Percentiles rank a stretch among this genome's conserved stretches.
These are phyloP conservation scores for Ustilago hordei DNA, from an alignment of 1,284 basidiomycete species.

Conservation along the genomic window DNA sequence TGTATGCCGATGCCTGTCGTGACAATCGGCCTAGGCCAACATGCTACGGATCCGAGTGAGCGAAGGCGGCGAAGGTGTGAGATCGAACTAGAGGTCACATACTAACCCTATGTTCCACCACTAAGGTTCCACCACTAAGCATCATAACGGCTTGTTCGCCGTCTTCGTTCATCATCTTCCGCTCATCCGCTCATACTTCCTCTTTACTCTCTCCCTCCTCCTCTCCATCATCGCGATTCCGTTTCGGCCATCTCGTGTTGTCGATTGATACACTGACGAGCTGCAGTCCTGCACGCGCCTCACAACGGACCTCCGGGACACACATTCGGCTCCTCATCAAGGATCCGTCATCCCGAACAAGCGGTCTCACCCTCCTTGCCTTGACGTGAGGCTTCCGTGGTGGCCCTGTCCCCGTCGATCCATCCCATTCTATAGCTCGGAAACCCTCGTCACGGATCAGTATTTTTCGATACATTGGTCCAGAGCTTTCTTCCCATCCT, in stretches of 20 bases:
- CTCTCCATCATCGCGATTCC: not conserved
- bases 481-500: not conserved
- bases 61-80: too few species aligned
- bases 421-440: not conserved
- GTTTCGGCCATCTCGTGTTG: not conserved
- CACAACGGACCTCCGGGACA: constrained; percentile 5
- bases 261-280: not conserved
- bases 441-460: not conserved
- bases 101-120: not conserved
- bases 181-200: not conserved
- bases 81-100: too few species aligned
- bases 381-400: not conserved
- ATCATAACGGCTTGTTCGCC: not conserved
- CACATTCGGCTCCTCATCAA: not conserved
- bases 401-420: not conserved
- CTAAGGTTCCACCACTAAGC: not conserved
- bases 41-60: too few species aligned
- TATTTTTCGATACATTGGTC: not conserved
- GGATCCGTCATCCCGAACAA: not conserved
- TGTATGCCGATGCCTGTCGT: too few species aligned
- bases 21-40: too few species aligned
- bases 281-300: not conserved
- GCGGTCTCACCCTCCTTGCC: not conserved
- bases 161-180: not conserved
- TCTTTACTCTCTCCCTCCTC: too few species aligned